Percentiles rank a stretch among this genome's conserved stretches.
These are phyloP conservation scores for Gloeostereum incarnatum DNA, from an alignment of 768 basidiomycete genomes.

Conservation along the genomic window DNA sequence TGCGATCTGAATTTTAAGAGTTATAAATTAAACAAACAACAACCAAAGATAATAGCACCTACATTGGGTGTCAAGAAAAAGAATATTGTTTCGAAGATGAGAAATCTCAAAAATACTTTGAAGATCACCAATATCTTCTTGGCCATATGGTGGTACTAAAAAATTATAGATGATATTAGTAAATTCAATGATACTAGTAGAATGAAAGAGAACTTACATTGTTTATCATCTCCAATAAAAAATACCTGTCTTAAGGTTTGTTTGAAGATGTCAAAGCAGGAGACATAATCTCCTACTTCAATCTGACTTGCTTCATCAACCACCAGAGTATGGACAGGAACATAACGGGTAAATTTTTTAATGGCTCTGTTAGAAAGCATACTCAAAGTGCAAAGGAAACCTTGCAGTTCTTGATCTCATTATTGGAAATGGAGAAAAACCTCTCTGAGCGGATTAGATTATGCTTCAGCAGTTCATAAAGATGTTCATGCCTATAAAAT, in stretches of 20 bases:
- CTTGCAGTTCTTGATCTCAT: slow-evolving; percentile 26
- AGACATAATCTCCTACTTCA: slow-evolving; percentile 22
- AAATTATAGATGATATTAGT: slow-evolving; percentile 6
- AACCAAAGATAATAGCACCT: slow-evolving; percentile 14
- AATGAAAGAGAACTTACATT: slow-evolving; percentile 29
- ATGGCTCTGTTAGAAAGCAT: slow-evolving; percentile 51
- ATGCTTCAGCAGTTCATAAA: slow-evolving; percentile 40
- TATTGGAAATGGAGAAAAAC: slow-evolving; percentile 16
- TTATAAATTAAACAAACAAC: slow-evolving; percentile 3
- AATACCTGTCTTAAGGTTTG: slow-evolving; percentile 37
- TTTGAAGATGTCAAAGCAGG: slow-evolving; percentile 26
- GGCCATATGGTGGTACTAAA: slow-evolving; percentile 73
- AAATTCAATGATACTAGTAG: slow-evolving; percentile 9
- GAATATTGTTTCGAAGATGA: slow-evolving; percentile 38
- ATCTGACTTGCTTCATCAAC: slow-evolving; percentile 66
- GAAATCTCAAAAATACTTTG: slow-evolving; percentile 73
- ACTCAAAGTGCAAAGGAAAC: slow-evolving; percentile 70
- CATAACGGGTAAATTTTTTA: slow-evolving; percentile 19
- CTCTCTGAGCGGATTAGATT: slow-evolving; percentile 45
- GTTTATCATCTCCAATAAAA: slow-evolving; percentile 62
- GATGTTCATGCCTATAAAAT: slow-evolving; percentile 66
- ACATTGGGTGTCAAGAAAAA: slow-evolving; percentile 75
- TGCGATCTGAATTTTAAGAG: slow-evolving; percentile 46
- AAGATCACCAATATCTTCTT: slow-evolving; percentile 54
- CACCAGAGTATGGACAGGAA: slow-evolving; percentile 41